Evolutionary conservation across 495 filamentous ascomycete genomes (phyloP).

Genomic region (Chaetomidium leptoderma): DNA sequence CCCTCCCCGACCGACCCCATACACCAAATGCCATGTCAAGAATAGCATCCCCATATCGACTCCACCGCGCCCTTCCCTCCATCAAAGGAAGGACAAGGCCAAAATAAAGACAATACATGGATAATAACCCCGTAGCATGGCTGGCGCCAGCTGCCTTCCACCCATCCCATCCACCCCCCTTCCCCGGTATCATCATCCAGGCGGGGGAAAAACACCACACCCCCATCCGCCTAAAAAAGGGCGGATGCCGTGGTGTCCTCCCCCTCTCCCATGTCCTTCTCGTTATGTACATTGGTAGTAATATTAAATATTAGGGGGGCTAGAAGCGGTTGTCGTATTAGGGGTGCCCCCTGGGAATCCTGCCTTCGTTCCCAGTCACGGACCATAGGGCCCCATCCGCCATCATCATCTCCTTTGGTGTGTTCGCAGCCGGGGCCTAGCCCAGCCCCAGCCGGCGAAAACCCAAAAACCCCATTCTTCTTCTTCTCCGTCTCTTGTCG

Average conservation of each 20-base stretch:
- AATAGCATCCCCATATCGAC: neutral
- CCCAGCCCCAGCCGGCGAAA: neutral
- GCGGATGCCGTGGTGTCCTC: slow-evolving; percentile 4
- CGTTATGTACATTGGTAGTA: slow-evolving; percentile 28
- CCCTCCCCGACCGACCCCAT: too few relatives aligned
- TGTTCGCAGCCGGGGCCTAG: slow-evolving; percentile 4
- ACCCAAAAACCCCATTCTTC: neutral
- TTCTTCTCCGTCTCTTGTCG: neutral
- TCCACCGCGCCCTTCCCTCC: too few relatives aligned
- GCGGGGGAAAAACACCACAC: slow-evolving; percentile 1
- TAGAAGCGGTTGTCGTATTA: slow-evolving; percentile 25
- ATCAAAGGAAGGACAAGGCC: too few relatives aligned
- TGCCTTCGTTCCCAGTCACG: slow-evolving; percentile 6
- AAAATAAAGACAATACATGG: slow-evolving; percentile 11
- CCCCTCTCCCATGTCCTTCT: neutral
- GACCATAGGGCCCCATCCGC: slow-evolving; percentile 7
- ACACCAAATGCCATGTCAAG: slow-evolving; percentile 8
- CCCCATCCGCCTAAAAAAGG: neutral
- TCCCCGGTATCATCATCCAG: neutral
- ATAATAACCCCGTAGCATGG: slow-evolving; percentile 4
- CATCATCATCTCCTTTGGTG: neutral
- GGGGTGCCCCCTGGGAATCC: neutral
- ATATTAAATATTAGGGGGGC: slow-evolving; percentile 35
- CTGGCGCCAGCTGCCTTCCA: neutral
- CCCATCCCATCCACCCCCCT: neutral